These are phyloP conservation scores for Whalleya microplaca DNA, from an alignment of 2,329 filamentous ascomycete genomes.

Conservation along the genomic window DNA sequence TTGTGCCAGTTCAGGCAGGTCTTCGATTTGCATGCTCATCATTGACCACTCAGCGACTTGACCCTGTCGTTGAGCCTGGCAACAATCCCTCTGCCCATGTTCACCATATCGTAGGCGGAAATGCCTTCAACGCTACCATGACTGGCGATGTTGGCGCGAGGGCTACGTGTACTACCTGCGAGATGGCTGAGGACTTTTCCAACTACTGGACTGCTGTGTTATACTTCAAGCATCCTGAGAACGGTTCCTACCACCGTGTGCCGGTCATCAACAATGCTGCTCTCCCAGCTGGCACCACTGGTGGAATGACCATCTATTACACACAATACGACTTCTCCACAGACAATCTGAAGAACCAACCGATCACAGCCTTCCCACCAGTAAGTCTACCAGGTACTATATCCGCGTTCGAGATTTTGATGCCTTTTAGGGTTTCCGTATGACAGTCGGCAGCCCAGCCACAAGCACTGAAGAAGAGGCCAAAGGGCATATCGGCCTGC, in stretches of 20 bases:
- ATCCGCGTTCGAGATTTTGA: conserved; percentile 12
- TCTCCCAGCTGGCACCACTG: conserved; percentile 31
- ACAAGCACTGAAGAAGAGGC: conserved; percentile 32
- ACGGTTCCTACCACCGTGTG: conserved; percentile 39
- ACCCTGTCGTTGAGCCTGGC: conserved; percentile 37
- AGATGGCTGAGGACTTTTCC: conserved; percentile 36
- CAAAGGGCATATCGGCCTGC: conserved; percentile 42
- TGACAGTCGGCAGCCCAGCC: conserved; percentile 45
- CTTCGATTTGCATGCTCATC: conserved; percentile 38
- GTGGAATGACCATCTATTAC: conserved; percentile 39
- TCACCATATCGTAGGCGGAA: conserved; percentile 39
- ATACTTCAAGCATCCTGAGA: conserved; percentile 38
- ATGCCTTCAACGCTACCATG: conserved; percentile 39
- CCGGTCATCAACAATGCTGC: conserved; percentile 34
- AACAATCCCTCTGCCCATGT: conserved; percentile 33
- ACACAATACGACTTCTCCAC: conserved; percentile 34
- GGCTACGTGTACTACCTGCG: conserved; percentile 37
- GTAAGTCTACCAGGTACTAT: conserved; percentile 25
- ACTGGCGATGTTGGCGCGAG: conserved; percentile 33
- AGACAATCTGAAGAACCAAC: conserved; percentile 34
- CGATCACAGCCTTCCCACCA: conserved; percentile 49
- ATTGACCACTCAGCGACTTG: conserved; percentile 36
- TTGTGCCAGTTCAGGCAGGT: conserved; percentile 35
- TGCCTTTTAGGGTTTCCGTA: conserved; percentile 45
- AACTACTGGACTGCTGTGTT: conserved; percentile 41